Base-by-base conservation (phyloP, 192 early-diverging fungal species). In the Funneliformis mosseae region DNA sequence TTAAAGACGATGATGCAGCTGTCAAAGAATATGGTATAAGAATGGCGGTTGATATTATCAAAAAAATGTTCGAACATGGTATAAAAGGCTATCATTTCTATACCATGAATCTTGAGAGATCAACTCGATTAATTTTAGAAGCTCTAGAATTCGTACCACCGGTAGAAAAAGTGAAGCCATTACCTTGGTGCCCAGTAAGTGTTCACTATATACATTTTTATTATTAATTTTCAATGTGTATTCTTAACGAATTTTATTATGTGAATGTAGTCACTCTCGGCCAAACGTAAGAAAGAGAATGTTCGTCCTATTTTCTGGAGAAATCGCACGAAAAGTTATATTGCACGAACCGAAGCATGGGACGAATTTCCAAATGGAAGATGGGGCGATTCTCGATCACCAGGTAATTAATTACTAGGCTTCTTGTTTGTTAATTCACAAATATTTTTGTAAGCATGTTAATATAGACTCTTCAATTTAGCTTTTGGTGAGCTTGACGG, bases 241-340 rank as follows among this genome's bases (percentile, higher is more conserved):
- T 62, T 8, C 18, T 67, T 78, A 81, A 33, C 74, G 39, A 11
- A 60, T 18, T 77, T 21, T 74, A 39, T 16, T 55, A 14, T 8
- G 12, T 11, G 25, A 70, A 48, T 38, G 21, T 81, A 87, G 81
- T 86, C 85, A 12, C 72, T 88, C 45, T 82, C 82, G 23, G 81
- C 87, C 64, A 96, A 94, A 72, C 92, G 96, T 66, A 91, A 94
- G 41, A 94, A 94, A 82, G 98, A 99, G 87, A 96, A 92, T 77
- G 98, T 99, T 63, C 95, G 98, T 33, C 98, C 98, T 27, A 99
- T 99, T 82, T 98, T 98, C 79, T 99, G 98, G 98, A 92, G 93
- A 85, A 98, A 99, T 90, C 92, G 96, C 59, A 91, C 94, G 48
- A 91, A 93, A 81, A 94, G 92, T 85, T 98, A 99, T 90, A 93